Conservation (phyloP, 2,329 filamentous ascomycete genomes). For the Penicillium concentricum region DNA sequence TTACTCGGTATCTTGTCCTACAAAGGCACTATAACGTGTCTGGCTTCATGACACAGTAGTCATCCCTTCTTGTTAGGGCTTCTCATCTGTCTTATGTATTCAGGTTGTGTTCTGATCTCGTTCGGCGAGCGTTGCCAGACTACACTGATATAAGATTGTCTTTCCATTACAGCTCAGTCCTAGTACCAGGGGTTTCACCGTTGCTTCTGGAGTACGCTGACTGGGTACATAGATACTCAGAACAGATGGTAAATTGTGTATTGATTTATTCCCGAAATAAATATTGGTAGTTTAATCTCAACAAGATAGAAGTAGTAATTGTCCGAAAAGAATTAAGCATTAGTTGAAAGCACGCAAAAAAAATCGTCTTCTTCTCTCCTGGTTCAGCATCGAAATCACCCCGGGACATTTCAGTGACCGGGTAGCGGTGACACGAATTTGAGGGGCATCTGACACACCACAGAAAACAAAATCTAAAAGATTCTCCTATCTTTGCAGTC, state of each 20-base stretch:
- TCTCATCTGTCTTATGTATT: background rate
- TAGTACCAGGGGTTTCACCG: background rate
- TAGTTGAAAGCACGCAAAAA: background rate
- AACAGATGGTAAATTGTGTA: background rate
- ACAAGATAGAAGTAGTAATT: background rate
- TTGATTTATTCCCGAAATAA: background rate
- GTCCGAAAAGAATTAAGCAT: conserved; percentile 2
- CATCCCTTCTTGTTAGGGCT: background rate
- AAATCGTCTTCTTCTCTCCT: background rate
- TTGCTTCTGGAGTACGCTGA: background rate
- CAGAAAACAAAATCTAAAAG: background rate
- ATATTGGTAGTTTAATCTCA: background rate
- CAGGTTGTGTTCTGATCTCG: background rate
- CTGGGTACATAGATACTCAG: background rate
- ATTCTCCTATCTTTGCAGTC: background rate
- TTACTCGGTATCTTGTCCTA: background rate
- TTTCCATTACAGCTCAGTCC: background rate
- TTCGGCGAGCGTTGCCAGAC: too few species aligned
- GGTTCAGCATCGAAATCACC: background rate
- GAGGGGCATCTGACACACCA: background rate
- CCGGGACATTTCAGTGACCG: background rate
- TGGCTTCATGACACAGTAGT: background rate
- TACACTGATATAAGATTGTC: too few species aligned
- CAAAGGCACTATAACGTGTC: too few species aligned
- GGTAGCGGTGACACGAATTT: background rate